Base-by-base conservation (phyloP, 1,284 basidiomycete genomes). In the Golubevia sp. region DNA sequence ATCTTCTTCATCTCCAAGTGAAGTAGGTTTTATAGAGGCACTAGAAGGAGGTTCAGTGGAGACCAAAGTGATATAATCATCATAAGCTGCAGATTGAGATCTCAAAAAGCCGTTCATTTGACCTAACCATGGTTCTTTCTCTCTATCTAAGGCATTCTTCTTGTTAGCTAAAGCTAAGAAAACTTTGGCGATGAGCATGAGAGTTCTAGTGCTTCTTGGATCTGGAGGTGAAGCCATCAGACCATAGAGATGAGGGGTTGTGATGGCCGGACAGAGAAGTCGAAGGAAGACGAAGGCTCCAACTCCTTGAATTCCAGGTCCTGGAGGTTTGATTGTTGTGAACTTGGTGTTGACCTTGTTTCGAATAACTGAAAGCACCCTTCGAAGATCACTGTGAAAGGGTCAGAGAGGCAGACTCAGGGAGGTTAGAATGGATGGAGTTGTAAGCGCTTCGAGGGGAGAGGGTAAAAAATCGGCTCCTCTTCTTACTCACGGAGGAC, bases 261-360 rank as follows among this genome's bases (percentile, higher is more conserved):
- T 73, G 59, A 78, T 76, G 0, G 76, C 72, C 11, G 76, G 74
- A 55, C 74, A 78, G 48, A 78, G 73, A 20, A 78, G 66, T 3
- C 76, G 68, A 34, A 78, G 58, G 55, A 78, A 78, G 25, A 75
- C 74, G 34, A 78, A 77, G 2, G 76, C 71, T 26, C 76, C 75
- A 0, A 78, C 73, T 44, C 68, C 73, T 53, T 78, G 76, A 23
- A 73, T 72, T 21, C 76, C 76, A 3, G 76, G 68, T n/a, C 69
- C 67, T 13, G 59, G 57, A 18, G 64, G 65, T 49, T 67, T 66
- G 48, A 59, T 52, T 5, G 56, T 53, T 8, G 56, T 55, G 52
- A 71, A 75, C n/a, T 64, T 61, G 51, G 65, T 67, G 56, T 77
- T 69, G 59, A 78, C 76, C 58, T 63, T 71, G 55, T 58, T 27